Evolutionary conservation across 2,329 filamentous ascomycete species (phyloP).

Genomic region (Aspergillus fructus): DNA sequence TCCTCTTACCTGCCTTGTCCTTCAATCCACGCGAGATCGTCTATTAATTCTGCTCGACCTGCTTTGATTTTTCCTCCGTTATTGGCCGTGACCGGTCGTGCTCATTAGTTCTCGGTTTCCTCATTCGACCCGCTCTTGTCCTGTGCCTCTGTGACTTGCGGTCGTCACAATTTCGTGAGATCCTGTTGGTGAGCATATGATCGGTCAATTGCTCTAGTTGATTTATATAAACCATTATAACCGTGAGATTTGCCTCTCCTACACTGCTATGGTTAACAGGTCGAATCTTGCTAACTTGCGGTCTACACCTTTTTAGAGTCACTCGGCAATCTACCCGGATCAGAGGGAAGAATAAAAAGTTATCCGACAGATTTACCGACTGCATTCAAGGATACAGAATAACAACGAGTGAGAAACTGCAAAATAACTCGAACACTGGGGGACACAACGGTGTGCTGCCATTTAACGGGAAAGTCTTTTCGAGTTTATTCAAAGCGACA

Average conservation of each 20-base stretch:
- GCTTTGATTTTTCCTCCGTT: not conserved
- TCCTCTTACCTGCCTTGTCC: constrained; percentile 1
- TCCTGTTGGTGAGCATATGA: constrained; percentile 5
- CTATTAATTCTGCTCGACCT: not conserved
- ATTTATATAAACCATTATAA: constrained; percentile 1
- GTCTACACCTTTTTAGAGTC: constrained; percentile 2
- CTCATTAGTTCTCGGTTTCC: not conserved
- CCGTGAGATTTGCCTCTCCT: constrained; percentile 1
- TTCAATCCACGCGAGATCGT: not conserved
- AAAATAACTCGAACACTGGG: constrained; percentile 11
- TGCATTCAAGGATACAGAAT: not conserved
- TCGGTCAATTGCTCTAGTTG: constrained; percentile 5
- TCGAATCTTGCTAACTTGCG: constrained; percentile 7
- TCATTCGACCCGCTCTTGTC: not conserved
- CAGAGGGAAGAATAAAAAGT: constrained; percentile 1
- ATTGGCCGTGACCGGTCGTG: not conserved
- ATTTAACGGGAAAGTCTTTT: constrained; percentile 3
- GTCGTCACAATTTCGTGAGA: constrained; percentile 5
- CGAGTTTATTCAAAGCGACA: constrained; percentile 21
- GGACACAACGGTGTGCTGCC: not conserved
- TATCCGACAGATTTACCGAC: not conserved
- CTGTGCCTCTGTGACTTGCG: constrained; percentile 6
- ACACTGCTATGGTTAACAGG: not conserved
- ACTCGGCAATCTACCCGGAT: constrained; percentile 4
- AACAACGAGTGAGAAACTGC: not conserved